Base-by-base conservation (phyloP, 306 rosid genomes). In the Hippophae tibetana region DNA sequence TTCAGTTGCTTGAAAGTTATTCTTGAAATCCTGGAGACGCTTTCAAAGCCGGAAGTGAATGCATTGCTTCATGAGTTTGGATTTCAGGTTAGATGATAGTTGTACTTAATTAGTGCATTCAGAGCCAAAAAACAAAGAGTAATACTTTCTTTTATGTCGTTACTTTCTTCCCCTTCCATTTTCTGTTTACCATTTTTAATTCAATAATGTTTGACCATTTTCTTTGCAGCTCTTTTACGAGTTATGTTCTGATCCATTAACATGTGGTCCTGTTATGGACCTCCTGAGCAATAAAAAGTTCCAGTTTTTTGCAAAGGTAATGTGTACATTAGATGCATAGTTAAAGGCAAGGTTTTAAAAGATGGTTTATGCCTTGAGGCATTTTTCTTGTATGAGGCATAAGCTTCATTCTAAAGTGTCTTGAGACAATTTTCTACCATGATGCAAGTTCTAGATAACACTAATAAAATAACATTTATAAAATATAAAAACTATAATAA, bases 1-100 rank as follows among this genome's bases (percentile, higher is more conserved):
- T 72, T 74, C 85, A 92, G 98, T 76, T 92, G 98, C 85, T 76
- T 92, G 86, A 92, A 87, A 83, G 84, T 92, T 76, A 70, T 87
- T 76, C 95, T 92, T 74, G 96, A 87, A 68, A 79, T 87, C 61
- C 66, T 92, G 83, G 98, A 92, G 73, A 85, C 79, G 75, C 95
- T 85, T 68, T 77, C 68, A 67, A 92, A 85, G 78, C 87, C 89
- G 9, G 94, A 81, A 74, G 84, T 78, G 49, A 92, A 87, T 85
- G 73, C 85, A 49, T 71, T 87, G 42, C 87, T 92, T 83, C 90
- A 83, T 69, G 98, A 92, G 61, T 92, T 92, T 70, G 82, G 98
- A 70, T 84, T 92, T 80, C 92, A 92, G 98, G 98, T 92, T 54
- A 69, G 92, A 67, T 56, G 18, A 66, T 47, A 48, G 26, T 59